Evolutionary conservation across 2,329 filamentous ascomycete genomes (phyloP), one percentile per base, ranked within the genome.

Genomic region (Nemania sp.): DNA sequence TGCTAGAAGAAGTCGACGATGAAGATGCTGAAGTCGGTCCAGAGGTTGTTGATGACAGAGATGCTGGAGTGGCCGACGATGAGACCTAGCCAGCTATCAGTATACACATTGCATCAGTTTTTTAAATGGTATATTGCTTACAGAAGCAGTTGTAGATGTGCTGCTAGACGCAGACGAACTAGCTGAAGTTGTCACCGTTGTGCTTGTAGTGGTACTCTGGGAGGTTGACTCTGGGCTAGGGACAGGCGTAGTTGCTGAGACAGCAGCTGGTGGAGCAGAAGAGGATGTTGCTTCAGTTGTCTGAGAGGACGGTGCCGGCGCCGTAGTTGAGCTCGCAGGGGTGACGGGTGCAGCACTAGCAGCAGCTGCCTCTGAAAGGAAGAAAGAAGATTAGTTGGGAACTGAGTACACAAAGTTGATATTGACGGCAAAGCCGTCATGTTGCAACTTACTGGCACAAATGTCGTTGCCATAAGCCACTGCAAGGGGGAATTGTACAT

Each of bases 371-470:
- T 62, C 67, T 70, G 55, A 21, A 43, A 57, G 49, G 56, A 17
- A 61, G 49, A 57, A 17, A 61, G 4, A 34, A 2, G 13, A 40
- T 56, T 32, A 55, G 57, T 12, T 18, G 7, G n/a, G 13, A 17
- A 10, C 9, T 39, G 37, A 18, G n/a, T n/a, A 56, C 12, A 25
- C 20, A 2, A 20, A 13, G 34, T 48, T 35, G 13, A 34, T 18
- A 42, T 32, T 5, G 2, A 15, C 15, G 13, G 20, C 2, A 43
- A 34, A 21, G 21, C 11, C 29, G 46, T 20, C 10, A 20, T 2
- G 11, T 20, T 15, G 50, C 57, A 29, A 59, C 71, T 65, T 65
- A 75, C 73, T 59, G 54, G 68, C 65, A 57, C 75, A 77, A 35
- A 75, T 64, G 5, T 65, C 46, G 1, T 63, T 57, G 13, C 68